Percentiles rank a stretch among this genome's conserved stretches.
Conservation (phyloP, 148 eudicot genomes). For the Rhododendron simsii region DNA sequence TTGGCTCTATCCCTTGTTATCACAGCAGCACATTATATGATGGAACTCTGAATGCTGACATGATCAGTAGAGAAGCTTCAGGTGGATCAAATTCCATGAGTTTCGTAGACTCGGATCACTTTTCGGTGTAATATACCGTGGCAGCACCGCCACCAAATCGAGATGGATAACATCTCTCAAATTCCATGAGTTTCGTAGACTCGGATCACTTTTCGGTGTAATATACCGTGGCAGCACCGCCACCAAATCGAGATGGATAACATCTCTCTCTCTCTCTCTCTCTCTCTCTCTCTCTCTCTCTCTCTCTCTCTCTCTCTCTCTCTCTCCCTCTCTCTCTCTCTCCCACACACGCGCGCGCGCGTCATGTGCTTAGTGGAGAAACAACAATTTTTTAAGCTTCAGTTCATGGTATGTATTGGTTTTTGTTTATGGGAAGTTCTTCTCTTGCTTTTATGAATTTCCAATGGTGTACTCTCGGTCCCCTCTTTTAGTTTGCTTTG, state of each 20-base stretch:
- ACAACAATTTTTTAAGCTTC: background rate
- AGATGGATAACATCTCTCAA: no score
- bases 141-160: background rate
- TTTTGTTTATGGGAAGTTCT: background rate
- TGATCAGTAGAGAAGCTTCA: background rate
- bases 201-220: no score
- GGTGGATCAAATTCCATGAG: background rate
- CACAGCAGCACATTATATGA: background rate
- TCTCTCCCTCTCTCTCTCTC: no score
- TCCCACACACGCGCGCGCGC: no score
- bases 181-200: no score
- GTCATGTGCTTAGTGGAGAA: background rate
- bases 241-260: no score
- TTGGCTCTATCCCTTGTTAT: background rate
- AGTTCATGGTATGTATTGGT: background rate
- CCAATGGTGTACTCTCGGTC: background rate
- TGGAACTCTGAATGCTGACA: background rate
- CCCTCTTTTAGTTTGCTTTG: background rate
- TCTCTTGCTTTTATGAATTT: background rate
- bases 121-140: background rate
- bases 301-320: no score
- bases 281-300: no score
- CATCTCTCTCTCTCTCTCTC: no score
- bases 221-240: no score
- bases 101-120: background rate